Base-by-base conservation (phyloP, 169 alveolate species). In the Eimeria mitis region DNA sequence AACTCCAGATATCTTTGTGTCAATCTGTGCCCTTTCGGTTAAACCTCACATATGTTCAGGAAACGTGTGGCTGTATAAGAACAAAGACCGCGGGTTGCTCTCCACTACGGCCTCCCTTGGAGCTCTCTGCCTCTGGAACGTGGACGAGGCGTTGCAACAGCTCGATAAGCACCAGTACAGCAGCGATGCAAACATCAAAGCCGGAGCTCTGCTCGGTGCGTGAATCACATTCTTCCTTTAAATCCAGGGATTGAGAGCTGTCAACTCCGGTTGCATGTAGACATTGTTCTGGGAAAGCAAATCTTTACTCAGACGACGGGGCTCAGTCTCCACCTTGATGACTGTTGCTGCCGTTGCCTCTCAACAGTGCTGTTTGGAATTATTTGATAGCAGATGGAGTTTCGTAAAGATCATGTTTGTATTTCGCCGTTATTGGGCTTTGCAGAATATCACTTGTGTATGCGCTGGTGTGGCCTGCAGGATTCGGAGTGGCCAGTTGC, bases 91-190 rank as follows among this genome's bases (percentile, higher is more conserved):
- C 89, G 99, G 99, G 0, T 91, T 98, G 97, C 95, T 98, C 89
- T 99, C 99, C 61, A 99, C 99, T 11, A 98, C 99, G 54, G 99
- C 99, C 19, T 98, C 99, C 28, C 96, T 99, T 28, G 95, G 96
- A 1, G 96, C 99, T 95, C 94, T 99, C 65, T 97, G 98, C 95
- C 97, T 99, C 92, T 99, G 99, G 99, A 99, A 99, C 95, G 97
- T 99, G 89, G 99, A 99, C 92, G 99, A 99, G 98, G 99, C 99
- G 56, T 98, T 98, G 89, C 97, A 99, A 34, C 98, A 97, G 96
- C 97, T 98, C 78, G 98, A 97, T 95, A 99, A 98, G 96, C 99
- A 98, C 97, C 99, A 98, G 97, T 99, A 99, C 97, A 98, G 99
- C 95, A 91, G 97, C 31, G 99, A 99, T 97, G 98, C 97, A n/a